Evolutionary conservation across 2,329 filamentous ascomycete species (phyloP).

Genomic region (Apiospora koreana): DNA sequence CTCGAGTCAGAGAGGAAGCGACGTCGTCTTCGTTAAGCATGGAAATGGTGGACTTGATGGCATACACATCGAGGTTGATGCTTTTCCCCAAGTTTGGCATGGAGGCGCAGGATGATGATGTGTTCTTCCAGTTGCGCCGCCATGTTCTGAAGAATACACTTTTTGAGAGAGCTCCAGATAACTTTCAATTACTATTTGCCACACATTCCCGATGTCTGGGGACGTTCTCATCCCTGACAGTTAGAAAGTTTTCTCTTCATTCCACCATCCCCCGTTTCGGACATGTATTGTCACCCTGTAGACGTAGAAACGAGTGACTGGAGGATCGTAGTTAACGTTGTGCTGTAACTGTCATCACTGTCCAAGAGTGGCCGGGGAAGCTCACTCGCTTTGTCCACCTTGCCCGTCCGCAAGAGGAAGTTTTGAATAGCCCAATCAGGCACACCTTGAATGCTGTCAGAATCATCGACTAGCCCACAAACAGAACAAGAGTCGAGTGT

Average conservation of each 20-base stretch:
- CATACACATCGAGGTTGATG: not conserved
- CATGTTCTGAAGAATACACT: not conserved
- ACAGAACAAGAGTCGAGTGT: not conserved
- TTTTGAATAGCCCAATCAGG: not conserved
- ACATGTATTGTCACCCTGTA: not conserved
- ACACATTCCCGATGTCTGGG: not conserved
- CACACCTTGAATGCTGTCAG: not conserved
- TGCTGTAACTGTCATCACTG: not conserved
- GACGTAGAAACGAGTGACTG: not conserved
- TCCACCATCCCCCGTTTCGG: not conserved
- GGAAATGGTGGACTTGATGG: not conserved
- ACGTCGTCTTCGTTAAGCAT: not conserved
- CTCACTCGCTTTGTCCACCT: not conserved
- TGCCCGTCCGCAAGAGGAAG: not conserved
- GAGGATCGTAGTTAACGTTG: not conserved
- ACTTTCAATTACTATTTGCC: not conserved
- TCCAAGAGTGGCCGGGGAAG: not conserved
- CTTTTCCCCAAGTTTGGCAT: not conserved
- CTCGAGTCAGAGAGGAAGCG: not conserved
- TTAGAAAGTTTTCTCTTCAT: not conserved
- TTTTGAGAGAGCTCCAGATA: not conserved
- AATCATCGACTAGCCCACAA: not conserved
- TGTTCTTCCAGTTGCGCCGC: not conserved
- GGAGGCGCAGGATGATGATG: not conserved
- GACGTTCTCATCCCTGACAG: not conserved